Conservation (phyloP, 2,329 filamentous ascomycete genomes). For the Cryphonectria radicalis region DNA sequence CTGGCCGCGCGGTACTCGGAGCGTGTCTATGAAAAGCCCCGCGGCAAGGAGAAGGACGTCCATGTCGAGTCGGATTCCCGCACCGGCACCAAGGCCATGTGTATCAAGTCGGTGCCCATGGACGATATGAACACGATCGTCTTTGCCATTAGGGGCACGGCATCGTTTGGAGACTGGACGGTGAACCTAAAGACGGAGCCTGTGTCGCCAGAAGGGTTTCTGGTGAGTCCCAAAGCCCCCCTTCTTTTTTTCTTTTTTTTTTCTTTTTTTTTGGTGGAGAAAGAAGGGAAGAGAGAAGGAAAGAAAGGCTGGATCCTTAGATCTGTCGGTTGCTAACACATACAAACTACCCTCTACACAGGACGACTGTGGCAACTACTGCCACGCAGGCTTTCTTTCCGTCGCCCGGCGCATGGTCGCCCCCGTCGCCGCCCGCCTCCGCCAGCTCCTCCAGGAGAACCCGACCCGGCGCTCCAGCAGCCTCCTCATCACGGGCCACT, state of each 20-base stretch:
- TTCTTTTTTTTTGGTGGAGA: too few species aligned
- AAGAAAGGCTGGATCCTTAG: neutral
- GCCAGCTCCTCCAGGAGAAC: conserved; percentile 72
- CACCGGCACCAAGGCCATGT: conserved; percentile 81
- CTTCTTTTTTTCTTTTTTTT: too few species aligned
- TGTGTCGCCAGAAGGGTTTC: conserved; percentile 66
- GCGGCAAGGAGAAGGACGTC: conserved; percentile 65
- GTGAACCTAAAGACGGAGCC: conserved; percentile 78
- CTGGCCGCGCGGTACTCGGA: conserved; percentile 79
- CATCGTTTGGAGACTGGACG: conserved; percentile 83
- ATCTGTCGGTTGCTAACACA: neutral
- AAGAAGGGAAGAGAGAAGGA: neutral
- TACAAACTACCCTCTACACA: conserved; percentile 28
- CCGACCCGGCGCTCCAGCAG: conserved; percentile 68
- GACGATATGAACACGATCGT: conserved; percentile 80
- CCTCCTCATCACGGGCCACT: conserved; percentile 83
- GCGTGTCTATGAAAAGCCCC: conserved; percentile 71
- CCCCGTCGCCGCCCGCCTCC: conserved; percentile 72
- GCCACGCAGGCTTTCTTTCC: conserved; percentile 79
- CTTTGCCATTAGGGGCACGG: conserved; percentile 81
- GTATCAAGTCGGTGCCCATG: conserved; percentile 78
- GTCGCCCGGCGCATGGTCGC: conserved; percentile 76
- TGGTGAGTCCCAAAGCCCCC: conserved; percentile 46
- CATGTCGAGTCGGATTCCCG: conserved; percentile 74
- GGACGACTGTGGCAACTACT: conserved; percentile 77